phyloP scores from a whole-genome alignment of 2,329 filamentous ascomycete species.

The Sphaerostilbella broomeana region DNA sequence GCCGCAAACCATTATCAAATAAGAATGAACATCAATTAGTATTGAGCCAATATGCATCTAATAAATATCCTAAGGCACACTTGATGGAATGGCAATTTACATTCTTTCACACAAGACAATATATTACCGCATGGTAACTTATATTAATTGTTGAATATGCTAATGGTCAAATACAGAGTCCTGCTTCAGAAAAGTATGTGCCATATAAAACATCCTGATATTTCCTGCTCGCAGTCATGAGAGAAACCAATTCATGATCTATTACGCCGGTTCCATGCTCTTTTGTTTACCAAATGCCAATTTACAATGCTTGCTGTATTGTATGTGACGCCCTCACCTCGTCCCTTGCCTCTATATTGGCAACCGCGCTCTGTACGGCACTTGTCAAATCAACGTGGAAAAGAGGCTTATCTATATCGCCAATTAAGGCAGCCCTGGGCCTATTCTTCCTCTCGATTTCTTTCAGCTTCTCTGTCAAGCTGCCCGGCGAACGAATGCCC shows the following conservation, averaged over 20 bases:
- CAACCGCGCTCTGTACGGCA: slow-evolving; percentile 79
- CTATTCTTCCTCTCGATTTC: slow-evolving; percentile 26
- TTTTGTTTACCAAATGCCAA: neutral
- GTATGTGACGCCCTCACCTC: slow-evolving; percentile 19
- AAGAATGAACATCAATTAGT: no score
- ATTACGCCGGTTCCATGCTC: neutral
- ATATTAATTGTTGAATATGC: no score
- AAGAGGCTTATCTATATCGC: slow-evolving; percentile 81
- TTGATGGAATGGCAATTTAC: no score
- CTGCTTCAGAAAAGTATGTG: no score
- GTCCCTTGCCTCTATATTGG: slow-evolving; percentile 59
- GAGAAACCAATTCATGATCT: neutral
- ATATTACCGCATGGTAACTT: no score
- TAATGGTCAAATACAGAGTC: no score
- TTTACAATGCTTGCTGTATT: neutral
- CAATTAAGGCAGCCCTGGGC: slow-evolving; percentile 59
- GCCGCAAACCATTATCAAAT: no score
- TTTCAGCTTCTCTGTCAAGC: slow-evolving; percentile 23
- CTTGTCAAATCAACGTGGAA: slow-evolving; percentile 92
- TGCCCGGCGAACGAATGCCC: slow-evolving; percentile 21
- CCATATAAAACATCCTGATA: no score
- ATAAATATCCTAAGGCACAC: no score
- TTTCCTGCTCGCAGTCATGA: no score
- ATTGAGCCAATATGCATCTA: no score
- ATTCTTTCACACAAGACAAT: no score